Percentiles rank a stretch among this genome's conserved stretches.
Evolutionary conservation across 495 filamentous ascomycete genomes (phyloP).

Genomic region (Aspergillus ellipticus): DNA sequence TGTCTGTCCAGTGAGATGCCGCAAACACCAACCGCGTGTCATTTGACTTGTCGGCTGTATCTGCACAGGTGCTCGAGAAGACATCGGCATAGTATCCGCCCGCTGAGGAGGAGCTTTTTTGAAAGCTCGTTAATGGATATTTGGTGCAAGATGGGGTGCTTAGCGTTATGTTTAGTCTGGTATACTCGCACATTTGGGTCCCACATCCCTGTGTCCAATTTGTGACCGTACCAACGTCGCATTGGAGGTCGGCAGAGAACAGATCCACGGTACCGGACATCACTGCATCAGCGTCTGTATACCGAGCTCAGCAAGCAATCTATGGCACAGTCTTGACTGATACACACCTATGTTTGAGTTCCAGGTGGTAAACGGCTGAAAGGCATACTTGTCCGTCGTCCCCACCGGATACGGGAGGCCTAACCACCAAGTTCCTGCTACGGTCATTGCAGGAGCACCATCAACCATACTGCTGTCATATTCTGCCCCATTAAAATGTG

Average conservation of each 20-base stretch:
- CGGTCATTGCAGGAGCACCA: not conserved
- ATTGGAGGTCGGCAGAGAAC: conserved; percentile 4
- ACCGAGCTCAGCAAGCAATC: not conserved
- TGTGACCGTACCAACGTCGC: conserved; percentile 1
- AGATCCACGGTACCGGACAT: not conserved
- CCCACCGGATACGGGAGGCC: conserved; percentile 3
- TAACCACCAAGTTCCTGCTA: not conserved
- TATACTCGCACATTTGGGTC: not conserved
- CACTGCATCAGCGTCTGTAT: not conserved
- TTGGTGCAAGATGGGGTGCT: not conserved
- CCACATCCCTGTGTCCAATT: conserved; percentile 5
- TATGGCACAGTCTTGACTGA: not conserved
- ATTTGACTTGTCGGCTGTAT: not conserved
- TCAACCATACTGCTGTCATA: not conserved
- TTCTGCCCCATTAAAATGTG: not conserved
- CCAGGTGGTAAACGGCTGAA: not conserved
- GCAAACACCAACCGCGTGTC: not conserved
- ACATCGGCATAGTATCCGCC: conserved; percentile 3
- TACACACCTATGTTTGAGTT: not conserved
- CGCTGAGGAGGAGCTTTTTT: not conserved
- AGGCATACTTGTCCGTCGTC: conserved; percentile 12
- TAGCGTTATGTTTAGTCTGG: not conserved
- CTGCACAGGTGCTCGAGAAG: not conserved
- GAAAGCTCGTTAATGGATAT: not conserved
- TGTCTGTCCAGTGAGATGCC: conserved; percentile 2